Conservation (phyloP, 2,329 filamentous ascomycete genomes). For the Phialemoniopsis sp. region DNA sequence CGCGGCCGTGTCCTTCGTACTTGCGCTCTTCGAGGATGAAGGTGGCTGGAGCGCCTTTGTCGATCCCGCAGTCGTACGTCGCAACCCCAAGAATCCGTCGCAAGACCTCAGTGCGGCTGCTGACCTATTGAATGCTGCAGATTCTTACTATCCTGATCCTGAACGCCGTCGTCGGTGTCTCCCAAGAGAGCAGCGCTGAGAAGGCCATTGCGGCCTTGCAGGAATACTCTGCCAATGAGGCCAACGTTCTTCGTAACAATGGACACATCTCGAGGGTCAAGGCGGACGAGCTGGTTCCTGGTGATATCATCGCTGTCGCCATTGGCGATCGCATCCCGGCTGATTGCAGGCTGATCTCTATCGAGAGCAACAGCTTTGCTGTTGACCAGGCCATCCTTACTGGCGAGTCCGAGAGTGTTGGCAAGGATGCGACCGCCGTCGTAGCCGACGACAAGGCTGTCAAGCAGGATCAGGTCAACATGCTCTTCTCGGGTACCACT, state of each 20-base stretch:
- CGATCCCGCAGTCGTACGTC: conserved; percentile 84
- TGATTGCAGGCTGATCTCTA: conserved; percentile 83
- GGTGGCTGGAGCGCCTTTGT: conserved; percentile 97
- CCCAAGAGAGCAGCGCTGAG: conserved; percentile 96
- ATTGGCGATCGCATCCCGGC: conserved; percentile 93
- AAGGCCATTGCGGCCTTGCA: conserved; percentile 97
- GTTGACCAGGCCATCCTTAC: conserved; percentile 97
- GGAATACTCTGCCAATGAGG: conserved; percentile 98
- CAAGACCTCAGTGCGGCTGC: not conserved
- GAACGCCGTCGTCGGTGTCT: conserved; percentile 95
- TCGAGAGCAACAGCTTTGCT: conserved; percentile 96
- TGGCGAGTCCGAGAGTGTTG: conserved; percentile 94
- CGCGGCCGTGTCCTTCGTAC: conserved; percentile 85
- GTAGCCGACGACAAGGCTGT: conserved; percentile 81
- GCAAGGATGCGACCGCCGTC: conserved; percentile 67
- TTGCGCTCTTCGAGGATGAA: conserved; percentile 89
- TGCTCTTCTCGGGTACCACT: conserved; percentile 97
- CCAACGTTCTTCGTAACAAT: conserved; percentile 80
- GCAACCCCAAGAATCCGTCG: too few relatives aligned
- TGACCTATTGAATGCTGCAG: conserved; percentile 33
- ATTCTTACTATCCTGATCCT: conserved; percentile 96
- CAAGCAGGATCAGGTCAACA: conserved; percentile 96
- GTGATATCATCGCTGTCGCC: conserved; percentile 82
- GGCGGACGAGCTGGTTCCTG: conserved; percentile 95
- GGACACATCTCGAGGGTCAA: conserved; percentile 78